Evolutionary conservation across 805 yeast species (phyloP), one percentile per base, ranked within the genome.

Genomic region (Grigorovia humatica): DNA sequence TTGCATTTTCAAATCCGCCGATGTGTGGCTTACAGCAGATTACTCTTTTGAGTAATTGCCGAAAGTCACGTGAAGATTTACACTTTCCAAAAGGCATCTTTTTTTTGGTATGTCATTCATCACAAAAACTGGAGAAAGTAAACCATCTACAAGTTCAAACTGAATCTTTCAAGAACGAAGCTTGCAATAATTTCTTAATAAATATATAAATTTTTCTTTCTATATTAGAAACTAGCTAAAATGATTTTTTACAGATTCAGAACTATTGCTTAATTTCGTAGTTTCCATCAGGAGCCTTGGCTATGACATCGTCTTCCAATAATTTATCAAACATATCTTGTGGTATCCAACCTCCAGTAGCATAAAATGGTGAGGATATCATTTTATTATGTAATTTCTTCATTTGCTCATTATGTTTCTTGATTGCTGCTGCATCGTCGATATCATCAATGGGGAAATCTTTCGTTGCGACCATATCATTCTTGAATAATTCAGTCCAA

Each of bases 341-440:
- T 17, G 98, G 96, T 52, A 93, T 78, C 96, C 97, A 91, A 5
- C 96, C 96, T 51, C 86, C 85, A 23, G 96, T 85, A 47, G 91
- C 91, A 32, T 87, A 83, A 68, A 88, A 90, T 44, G 97, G 96
- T 48, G 81, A 76, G 6, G 82, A 74, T 41, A 83, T 76, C 47
- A 85, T 69, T 58, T 79, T 81, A 56, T 78, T 71, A 68, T 88
- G 91, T 72, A 87, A 85, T 32, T 74, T 77, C 53, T 78, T 81
- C 59, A 88, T 74, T 27, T 76, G 78, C 20, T 72, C 61, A 49
- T 79, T 80, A 62, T 82, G 85, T 49, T 72, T 66, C 53, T 80
- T 79, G 45, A 85, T 68, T 56, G n/a, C n/a, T 80, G 83, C 45
- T n/a, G 73, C 79, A 44, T 80, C 82, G 42, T 80, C 68, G 42